Conservation (phyloP, 805 yeast genomes). For the Saccharomycopsis lassenensis region DNA sequence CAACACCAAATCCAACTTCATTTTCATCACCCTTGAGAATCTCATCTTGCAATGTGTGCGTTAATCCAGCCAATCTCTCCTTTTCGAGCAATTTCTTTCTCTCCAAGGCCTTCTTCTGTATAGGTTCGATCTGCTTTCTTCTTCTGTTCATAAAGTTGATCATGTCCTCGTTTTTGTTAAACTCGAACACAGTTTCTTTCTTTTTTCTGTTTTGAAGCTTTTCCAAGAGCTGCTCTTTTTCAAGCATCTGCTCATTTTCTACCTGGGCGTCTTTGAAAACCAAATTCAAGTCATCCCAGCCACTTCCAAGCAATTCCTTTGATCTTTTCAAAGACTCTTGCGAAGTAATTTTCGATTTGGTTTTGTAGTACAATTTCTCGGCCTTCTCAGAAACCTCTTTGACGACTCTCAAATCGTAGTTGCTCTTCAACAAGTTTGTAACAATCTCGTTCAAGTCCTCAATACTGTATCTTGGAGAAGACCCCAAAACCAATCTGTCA, state of each 20-base stretch:
- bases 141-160: conserved; percentile 78
- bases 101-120: conserved; percentile 70
- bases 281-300: conserved; percentile 87
- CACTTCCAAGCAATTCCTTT: conserved; percentile 56
- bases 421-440: conserved; percentile 44
- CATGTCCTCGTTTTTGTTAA: conserved; percentile 61
- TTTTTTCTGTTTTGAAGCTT: conserved; percentile 56
- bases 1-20: conserved; percentile 25
- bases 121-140: conserved; percentile 79
- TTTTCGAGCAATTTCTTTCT: conserved; percentile 54
- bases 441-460: conserved; percentile 67
- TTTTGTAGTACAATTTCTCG: conserved; percentile 75
- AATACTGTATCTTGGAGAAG: conserved; percentile 60
- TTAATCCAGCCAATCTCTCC: conserved; percentile 65
- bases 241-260: conserved; percentile 40
- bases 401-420: conserved; percentile 57
- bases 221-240: conserved; percentile 61
- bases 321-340: conserved; percentile 76
- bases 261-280: conserved; percentile 55
- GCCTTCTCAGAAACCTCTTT: conserved; percentile 74
- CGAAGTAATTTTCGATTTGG: conserved; percentile 72
- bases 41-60: conserved; percentile 67
- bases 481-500: conserved; percentile 71
- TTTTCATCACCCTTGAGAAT: conserved; percentile 28
- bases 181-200: conserved; percentile 92